A percentile compares a stretch with the other conserved stretches of the same genome.
Evolutionary conservation across 2,329 filamentous ascomycete species (phyloP).

Genomic region (Cryphonectria radicalis): DNA sequence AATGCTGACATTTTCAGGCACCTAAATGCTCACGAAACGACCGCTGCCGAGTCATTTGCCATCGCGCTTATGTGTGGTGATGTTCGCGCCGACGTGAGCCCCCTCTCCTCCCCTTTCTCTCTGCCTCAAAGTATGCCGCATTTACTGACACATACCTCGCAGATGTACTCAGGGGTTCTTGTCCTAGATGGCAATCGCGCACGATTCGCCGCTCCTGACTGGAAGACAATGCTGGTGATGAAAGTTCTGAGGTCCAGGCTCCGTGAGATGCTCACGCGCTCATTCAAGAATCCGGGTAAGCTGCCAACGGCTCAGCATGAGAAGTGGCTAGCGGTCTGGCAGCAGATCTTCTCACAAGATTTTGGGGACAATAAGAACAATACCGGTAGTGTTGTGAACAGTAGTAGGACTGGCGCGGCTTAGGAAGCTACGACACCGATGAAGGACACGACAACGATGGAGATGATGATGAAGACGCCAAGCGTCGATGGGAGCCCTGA

Average conservation of each 20-base stretch:
- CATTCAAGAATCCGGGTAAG: constrained; percentile 71
- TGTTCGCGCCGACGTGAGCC: constrained; percentile 76
- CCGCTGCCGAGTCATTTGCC: constrained; percentile 78
- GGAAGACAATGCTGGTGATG: constrained; percentile 89
- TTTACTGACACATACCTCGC: constrained; percentile 13
- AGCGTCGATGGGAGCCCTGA: neutral
- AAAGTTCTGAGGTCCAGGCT: constrained; percentile 77
- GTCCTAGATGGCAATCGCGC: constrained; percentile 86
- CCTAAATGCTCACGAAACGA: constrained; percentile 90
- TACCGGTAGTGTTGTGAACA: neutral
- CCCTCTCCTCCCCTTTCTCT: neutral
- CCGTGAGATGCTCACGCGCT: constrained; percentile 72
- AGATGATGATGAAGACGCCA: constrained; percentile 11
- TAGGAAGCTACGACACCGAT: constrained; percentile 17
- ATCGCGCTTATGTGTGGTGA: constrained; percentile 87
- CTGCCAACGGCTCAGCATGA: constrained; percentile 68
- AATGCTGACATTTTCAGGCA: constrained; percentile 52
- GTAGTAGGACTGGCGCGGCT: constrained; percentile 18
- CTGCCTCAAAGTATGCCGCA: neutral
- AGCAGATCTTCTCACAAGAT: constrained; percentile 68
- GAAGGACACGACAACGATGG: constrained; percentile 6
- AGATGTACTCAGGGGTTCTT: constrained; percentile 87
- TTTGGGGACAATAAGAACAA: constrained; percentile 36
- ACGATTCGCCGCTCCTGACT: constrained; percentile 81
- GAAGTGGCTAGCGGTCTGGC: constrained; percentile 76